A percentile compares a stretch with the other conserved stretches of the same genome.
Evolutionary conservation across 2,329 filamentous ascomycete genomes (phyloP).

Genomic region (Cladophialophora chaetospira): DNA sequence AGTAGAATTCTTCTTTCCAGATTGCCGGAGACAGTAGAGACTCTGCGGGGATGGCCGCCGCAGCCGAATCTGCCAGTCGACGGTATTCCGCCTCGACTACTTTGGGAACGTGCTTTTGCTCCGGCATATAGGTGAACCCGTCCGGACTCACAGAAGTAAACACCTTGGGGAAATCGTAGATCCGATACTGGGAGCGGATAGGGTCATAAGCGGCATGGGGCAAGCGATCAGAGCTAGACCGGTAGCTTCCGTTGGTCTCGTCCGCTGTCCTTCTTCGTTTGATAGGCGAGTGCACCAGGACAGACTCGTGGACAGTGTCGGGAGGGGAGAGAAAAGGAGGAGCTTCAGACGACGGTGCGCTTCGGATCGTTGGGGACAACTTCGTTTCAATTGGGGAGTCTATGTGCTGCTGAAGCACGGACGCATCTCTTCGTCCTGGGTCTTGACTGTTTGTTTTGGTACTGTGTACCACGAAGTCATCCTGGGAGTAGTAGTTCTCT

Average conservation of each 20-base stretch:
- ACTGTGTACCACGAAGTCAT: slow-evolving; percentile 19
- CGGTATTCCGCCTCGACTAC: slow-evolving; percentile 32
- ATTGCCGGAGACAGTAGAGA: slow-evolving; percentile 27
- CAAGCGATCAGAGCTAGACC: slow-evolving; percentile 15
- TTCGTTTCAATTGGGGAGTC: slow-evolving; percentile 11
- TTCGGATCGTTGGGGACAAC: slow-evolving; percentile 19
- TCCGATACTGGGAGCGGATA: slow-evolving; percentile 27
- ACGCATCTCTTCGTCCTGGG: slow-evolving; percentile 14
- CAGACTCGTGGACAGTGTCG: slow-evolving; percentile 13
- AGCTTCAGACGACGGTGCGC: slow-evolving; percentile 16
- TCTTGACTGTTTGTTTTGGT: slow-evolving; percentile 19
- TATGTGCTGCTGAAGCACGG: slow-evolving; percentile 5
- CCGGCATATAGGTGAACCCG: slow-evolving; percentile 22
- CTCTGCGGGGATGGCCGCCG: slow-evolving; percentile 29
- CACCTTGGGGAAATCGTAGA: slow-evolving; percentile 21
- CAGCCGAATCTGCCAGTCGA: slow-evolving; percentile 29
- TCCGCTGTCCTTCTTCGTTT: slow-evolving; percentile 24
- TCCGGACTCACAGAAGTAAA: slow-evolving; percentile 16
- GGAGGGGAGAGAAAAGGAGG: slow-evolving; percentile 16
- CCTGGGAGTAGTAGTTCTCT: slow-evolving; percentile 33
- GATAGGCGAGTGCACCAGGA: slow-evolving; percentile 19
- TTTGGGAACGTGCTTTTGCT: slow-evolving; percentile 27
- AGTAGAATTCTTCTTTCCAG: slow-evolving; percentile 33
- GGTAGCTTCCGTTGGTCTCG: slow-evolving; percentile 4
- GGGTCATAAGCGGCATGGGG: slow-evolving; percentile 19